These are phyloP conservation scores for Colletotrichum horii DNA, from an alignment of 2,329 filamentous ascomycete genomes.

Conservation along the genomic window DNA sequence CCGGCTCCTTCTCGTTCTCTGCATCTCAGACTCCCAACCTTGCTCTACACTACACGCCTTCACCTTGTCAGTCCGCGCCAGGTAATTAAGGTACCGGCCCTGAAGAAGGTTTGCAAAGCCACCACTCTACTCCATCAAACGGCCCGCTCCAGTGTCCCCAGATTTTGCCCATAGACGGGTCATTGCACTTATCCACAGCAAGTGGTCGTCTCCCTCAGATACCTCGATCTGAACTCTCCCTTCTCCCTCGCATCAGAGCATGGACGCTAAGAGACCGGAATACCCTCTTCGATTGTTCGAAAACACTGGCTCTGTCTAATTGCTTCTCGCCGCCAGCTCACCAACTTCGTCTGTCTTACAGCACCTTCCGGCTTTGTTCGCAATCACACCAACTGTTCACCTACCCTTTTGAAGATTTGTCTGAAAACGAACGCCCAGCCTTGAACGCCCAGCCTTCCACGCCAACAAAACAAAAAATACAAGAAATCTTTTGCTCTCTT, in stretches of 20 bases:
- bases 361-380: neutral
- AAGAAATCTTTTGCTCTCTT: neutral
- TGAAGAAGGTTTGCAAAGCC: neutral
- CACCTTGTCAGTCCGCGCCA: neutral
- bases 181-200: neutral
- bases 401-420: neutral
- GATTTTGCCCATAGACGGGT: neutral
- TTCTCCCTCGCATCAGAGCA: neutral
- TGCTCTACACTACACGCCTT: neutral
- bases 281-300: neutral
- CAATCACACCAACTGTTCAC: neutral
- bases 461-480: neutral
- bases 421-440: neutral
- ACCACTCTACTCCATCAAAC: neutral
- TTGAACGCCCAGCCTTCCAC: neutral
- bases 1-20: neutral
- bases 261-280: neutral
- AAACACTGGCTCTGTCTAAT: neutral
- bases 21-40: neutral
- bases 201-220: neutral
- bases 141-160: neutral
- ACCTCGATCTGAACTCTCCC: neutral
- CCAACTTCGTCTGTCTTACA: neutral
- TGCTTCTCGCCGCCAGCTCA: neutral
- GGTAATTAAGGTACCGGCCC: neutral